Percentiles rank a stretch among this genome's conserved stretches.
These are phyloP conservation scores for Lepidium aucheri DNA, from an alignment of 345 rosid genomes.

Conservation along the genomic window DNA sequence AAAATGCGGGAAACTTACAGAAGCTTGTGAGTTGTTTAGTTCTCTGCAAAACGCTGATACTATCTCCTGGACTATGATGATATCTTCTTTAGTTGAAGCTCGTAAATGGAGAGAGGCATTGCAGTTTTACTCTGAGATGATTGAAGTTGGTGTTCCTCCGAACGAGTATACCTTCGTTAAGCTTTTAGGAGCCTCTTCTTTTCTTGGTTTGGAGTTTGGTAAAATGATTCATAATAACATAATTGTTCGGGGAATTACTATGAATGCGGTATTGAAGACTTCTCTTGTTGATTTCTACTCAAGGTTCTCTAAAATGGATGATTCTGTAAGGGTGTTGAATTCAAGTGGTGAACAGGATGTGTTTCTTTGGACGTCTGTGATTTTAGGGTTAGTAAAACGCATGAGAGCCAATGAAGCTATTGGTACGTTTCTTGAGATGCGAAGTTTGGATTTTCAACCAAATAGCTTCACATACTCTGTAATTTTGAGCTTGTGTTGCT, in stretches of 20 bases:
- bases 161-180: constrained; percentile 55
- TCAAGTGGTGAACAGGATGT: constrained; percentile 39
- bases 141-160: constrained; percentile 41
- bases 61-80: constrained; percentile 63
- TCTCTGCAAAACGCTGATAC: constrained; percentile 36
- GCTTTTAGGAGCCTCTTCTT: constrained; percentile 41
- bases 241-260: constrained; percentile 33
- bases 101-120: constrained; percentile 44
- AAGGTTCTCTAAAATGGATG: constrained; percentile 36
- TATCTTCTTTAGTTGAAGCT: constrained; percentile 44
- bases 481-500: constrained; percentile 37
- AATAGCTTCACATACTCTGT: constrained; percentile 39
- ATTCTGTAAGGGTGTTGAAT: constrained; percentile 39
- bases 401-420: constrained; percentile 38
- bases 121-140: constrained; percentile 40
- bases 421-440: constrained; percentile 44
- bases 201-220: constrained; percentile 39
- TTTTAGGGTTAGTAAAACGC: constrained; percentile 47
- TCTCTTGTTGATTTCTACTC: constrained; percentile 57
- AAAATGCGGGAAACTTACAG: constrained; percentile 34
- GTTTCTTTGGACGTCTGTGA: constrained; percentile 44
- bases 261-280: constrained; percentile 59
- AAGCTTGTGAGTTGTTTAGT: constrained; percentile 37
- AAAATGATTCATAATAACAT: constrained; percentile 48
- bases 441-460: constrained; percentile 30